A percentile compares a stretch with the other conserved stretches of the same genome.
phyloP scores from a whole-genome alignment of 2,329 filamentous ascomycete species.

The Hawksworthiomyces lignivorus region DNA sequence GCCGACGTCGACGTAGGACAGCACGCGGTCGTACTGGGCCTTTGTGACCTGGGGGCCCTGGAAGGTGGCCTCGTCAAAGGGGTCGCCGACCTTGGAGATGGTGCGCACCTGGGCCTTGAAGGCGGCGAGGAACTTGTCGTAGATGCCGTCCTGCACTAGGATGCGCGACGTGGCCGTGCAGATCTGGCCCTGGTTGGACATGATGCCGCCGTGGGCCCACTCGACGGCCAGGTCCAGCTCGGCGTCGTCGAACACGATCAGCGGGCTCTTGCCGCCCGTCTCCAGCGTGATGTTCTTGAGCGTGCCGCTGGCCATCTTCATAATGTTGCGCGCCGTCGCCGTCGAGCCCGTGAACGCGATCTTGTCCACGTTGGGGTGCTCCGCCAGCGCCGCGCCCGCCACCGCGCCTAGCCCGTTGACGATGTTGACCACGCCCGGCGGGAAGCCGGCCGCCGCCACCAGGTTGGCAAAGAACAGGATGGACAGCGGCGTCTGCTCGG shows the following conservation, averaged over 20 bases:
- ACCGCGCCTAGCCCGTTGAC: conserved; percentile 59
- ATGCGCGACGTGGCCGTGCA: conserved; percentile 68
- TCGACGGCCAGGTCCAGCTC: conserved; percentile 57
- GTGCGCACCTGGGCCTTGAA: conserved; percentile 35
- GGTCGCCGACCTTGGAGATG: conserved; percentile 48
- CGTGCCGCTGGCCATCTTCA: conserved; percentile 57
- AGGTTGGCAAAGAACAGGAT: conserved; percentile 55
- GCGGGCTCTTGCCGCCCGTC: conserved; percentile 52
- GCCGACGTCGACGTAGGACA: conserved; percentile 49
- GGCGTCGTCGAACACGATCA: conserved; percentile 53
- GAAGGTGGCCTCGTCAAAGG: conserved; percentile 47
- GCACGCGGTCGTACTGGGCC: conserved; percentile 53
- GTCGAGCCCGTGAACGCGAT: conserved; percentile 69
- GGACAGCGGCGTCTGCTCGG: conserved; percentile 57
- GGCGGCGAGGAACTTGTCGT: conserved; percentile 49
- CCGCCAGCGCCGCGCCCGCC: conserved; percentile 57
- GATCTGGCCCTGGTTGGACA: conserved; percentile 66
- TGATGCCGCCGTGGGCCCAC: conserved; percentile 37
- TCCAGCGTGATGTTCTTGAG: conserved; percentile 53
- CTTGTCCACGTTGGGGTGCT: conserved; percentile 60
- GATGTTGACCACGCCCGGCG: conserved; percentile 66
- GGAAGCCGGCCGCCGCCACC: conserved; percentile 64
- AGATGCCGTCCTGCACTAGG: conserved; percentile 56
- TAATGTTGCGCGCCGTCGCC: conserved; percentile 56
- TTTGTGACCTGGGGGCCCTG: conserved; percentile 56